These are phyloP conservation scores for Nissolia schottii DNA, from an alignment of 306 rosid species.

Conservation along the genomic window DNA sequence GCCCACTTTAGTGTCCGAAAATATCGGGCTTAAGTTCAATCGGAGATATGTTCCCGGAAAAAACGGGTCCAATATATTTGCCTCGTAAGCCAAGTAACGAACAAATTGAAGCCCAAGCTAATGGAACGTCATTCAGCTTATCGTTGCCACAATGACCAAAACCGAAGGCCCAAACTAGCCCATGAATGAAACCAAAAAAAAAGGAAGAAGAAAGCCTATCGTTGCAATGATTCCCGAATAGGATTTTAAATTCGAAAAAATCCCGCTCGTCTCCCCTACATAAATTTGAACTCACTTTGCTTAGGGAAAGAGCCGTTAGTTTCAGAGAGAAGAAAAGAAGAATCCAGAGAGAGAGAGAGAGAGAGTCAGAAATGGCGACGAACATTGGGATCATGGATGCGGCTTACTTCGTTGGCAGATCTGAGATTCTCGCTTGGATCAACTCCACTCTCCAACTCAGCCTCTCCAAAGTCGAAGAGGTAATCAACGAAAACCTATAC, in stretches of 20 bases:
- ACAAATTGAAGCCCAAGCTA: background rate
- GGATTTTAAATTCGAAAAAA: conserved; percentile 31
- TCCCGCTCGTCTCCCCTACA: conserved; percentile 63
- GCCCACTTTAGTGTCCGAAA: background rate
- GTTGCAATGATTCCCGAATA: background rate
- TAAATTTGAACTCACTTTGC: conserved; percentile 9
- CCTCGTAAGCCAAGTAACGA: background rate
- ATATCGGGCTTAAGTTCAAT: too few relatives aligned
- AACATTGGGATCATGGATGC: conserved; percentile 91
- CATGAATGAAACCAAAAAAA: too few relatives aligned
- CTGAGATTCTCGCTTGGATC: conserved; percentile 91
- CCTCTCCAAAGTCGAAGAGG: conserved; percentile 86
- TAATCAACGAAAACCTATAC: too few relatives aligned
- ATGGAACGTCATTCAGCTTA: background rate
- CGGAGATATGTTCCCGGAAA: background rate
- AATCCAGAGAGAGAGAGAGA: background rate
- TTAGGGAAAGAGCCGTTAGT: conserved; percentile 19
- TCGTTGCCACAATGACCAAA: too few relatives aligned
- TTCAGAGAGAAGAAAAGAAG: background rate
- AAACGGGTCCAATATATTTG: background rate
- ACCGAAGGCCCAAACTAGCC: too few relatives aligned
- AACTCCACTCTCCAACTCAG: conserved; percentile 86
- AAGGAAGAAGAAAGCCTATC: too few relatives aligned
- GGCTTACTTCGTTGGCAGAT: conserved; percentile 94
- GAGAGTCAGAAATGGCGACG: conserved; percentile 59